A percentile compares a stretch with the other conserved stretches of the same genome.
Evolutionary conservation across 2,329 filamentous ascomycete genomes (phyloP).

Genomic region (Aureobasidium vineae): DNA sequence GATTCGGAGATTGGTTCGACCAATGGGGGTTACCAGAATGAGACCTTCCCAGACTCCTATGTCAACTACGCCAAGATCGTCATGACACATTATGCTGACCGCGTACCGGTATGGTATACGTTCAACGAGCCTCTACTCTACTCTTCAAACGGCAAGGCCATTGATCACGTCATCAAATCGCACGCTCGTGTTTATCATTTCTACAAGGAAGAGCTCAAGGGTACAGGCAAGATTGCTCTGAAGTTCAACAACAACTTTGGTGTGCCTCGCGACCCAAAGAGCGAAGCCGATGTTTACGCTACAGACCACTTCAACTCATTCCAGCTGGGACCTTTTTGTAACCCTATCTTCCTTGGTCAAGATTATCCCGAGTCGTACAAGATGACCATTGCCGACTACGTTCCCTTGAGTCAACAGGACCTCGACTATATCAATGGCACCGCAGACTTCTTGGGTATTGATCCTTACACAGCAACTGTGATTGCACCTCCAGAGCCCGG

Average conservation of each 20-base stretch:
- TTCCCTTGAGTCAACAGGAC: constrained; percentile 50
- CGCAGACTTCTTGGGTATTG: constrained; percentile 36
- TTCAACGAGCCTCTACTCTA: constrained; percentile 28
- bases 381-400: constrained; percentile 47
- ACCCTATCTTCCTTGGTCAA: constrained; percentile 53
- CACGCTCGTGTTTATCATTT: constrained; percentile 40
- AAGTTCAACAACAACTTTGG: constrained; percentile 49
- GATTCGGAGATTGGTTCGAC: neutral
- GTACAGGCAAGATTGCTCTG: constrained; percentile 51
- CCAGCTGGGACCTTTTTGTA: constrained; percentile 52
- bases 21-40: constrained; percentile 34
- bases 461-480: constrained; percentile 36
- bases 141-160: neutral
- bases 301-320: constrained; percentile 46
- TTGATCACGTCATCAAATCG: constrained; percentile 28
- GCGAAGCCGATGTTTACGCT: constrained; percentile 47
- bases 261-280: constrained; percentile 40
- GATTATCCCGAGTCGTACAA: constrained; percentile 53
- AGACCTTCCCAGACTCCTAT: constrained; percentile 37
- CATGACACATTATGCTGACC: constrained; percentile 39
- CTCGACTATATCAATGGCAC: constrained; percentile 38
- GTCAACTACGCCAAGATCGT: constrained; percentile 41
- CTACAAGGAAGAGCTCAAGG: constrained; percentile 56
- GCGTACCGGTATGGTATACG: constrained; percentile 44
- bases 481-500: constrained; percentile 27